A percentile compares a stretch with the other conserved stretches of the same genome.
phyloP scores from a whole-genome alignment of 306 rosid genomes.

The Vigna trinervia region DNA sequence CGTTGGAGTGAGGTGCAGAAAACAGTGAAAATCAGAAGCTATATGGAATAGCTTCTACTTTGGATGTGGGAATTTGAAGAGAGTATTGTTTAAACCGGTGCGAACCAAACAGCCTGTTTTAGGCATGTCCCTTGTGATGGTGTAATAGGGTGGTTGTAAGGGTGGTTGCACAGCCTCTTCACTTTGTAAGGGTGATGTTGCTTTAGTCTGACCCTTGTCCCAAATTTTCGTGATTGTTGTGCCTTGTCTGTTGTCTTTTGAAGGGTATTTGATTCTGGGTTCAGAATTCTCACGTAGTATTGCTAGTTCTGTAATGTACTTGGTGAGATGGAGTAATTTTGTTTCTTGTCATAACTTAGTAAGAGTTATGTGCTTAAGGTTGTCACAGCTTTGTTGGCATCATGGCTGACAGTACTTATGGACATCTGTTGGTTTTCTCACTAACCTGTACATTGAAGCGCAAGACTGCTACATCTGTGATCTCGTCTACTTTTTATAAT shows the following conservation, averaged over 20 bases:
- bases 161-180: not conserved
- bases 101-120: not conserved
- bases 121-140: not conserved
- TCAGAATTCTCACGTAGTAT: not conserved
- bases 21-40: not conserved
- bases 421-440: not conserved
- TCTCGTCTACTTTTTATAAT: not conserved
- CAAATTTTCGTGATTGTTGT: not conserved
- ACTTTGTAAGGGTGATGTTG: not conserved
- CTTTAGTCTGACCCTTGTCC: not conserved
- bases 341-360: not conserved
- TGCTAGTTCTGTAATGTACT: not conserved
- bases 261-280: not conserved
- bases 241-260: not conserved
- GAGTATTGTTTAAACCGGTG: not conserved
- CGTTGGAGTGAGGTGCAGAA: not conserved
- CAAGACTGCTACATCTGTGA: not conserved
- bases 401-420: not conserved
- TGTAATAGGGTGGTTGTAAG: not conserved
- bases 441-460: not conserved
- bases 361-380: not conserved
- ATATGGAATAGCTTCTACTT: constrained; percentile 1
- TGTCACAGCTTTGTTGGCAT: not conserved
- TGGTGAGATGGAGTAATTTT: constrained; percentile 15
- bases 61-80: not conserved